Base-by-base conservation (phyloP, 164 flowering plant genomes). In the Sedum album region DNA sequence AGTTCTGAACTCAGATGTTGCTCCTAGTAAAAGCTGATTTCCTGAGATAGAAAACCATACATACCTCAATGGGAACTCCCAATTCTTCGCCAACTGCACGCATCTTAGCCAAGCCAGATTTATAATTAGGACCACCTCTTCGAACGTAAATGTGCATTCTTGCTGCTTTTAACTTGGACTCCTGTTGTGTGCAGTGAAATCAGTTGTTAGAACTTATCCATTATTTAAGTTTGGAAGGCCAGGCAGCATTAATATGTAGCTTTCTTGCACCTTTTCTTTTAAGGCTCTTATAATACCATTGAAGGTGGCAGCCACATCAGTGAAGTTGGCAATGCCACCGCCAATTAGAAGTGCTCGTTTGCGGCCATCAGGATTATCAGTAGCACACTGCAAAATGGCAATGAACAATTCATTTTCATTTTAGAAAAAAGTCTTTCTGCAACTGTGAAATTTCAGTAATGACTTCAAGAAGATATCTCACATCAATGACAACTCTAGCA, bases 111-210 rank as follows among this genome's bases (percentile, higher is more conserved):
- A 89, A 88, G 65, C 96, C 96, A 64, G 61, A 81, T 78, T 89
- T 86, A 81, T 89, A 89, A 77, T 89, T 89, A 18, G 96, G 96
- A 69, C 96, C 96, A 26, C 96, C 93, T 85, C 96, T 86, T 69
- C 96, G 79, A 36, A 89, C 96, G 65, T 83, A 89, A 30, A 89
- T 69, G 53, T 75, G 73, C 93, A 89, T 85, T 73, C 81, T 78
- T 28, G 96, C 87, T 20, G 89, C 93, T 77, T 89, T 88, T 66
- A 91, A 88, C 80, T 86, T 87, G 41, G 91, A 69, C 71, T 88
- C 96, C 93, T 90, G 76, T 67, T 46, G 18, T 6, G 51, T 39
- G 8, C 63, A 28, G 20, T 41, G 35, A 31, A 65, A 61, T 10
- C 28, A 13, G 51, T 41, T 14, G 39, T 20, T 66, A 31, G 71